Base-by-base conservation (phyloP, 305 asterid genomes). In the Rubia balearica region DNA sequence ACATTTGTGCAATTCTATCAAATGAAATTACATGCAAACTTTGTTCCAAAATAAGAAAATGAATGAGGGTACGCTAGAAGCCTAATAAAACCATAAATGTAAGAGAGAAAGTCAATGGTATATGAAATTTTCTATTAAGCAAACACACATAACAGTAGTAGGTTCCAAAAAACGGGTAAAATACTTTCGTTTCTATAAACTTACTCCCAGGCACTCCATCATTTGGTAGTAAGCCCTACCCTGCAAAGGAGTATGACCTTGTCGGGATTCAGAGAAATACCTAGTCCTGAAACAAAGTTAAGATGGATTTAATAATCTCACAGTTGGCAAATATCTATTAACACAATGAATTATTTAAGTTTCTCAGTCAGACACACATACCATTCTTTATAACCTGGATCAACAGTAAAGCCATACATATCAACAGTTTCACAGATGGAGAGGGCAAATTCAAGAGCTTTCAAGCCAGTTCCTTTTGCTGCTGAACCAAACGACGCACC, bases 401-500 rank as follows among this genome's bases (percentile, higher is more conserved):
- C 99, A 48, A 94, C 99, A 67, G 99, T 94, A 81, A 91, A 94
- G 73, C 99, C 99, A 81, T 91, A 94, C 96, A 94, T 94, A 73
- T 94, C 95, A 65, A 91, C 98, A 73, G 90, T 84, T 68, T 91
- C 95, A 75, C 98, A 94, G 22, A 89, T 76, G 89, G 98, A 94
- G 79, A 94, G 97, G 65, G 99, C 97, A 60, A 94, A 94, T 77
- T 94, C 99, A 80, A 94, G 98, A 77, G 99, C 98, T 89, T 94
- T 94, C 78, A 94, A 83, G 70, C 99, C 99, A 17, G 98, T 91
- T 76, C 98, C 98, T 86, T 94, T 94, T 57, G 99, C 99, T 70
- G 99, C 96, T 70, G 99, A 91, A 75, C 99, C 99, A 79, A 94
- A 94, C 71, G 98, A 91, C 67, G 99, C 90, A 71, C 98, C 98